Base-by-base conservation (phyloP, 2,329 filamentous ascomycete species). In the Cordyceps sp. region DNA sequence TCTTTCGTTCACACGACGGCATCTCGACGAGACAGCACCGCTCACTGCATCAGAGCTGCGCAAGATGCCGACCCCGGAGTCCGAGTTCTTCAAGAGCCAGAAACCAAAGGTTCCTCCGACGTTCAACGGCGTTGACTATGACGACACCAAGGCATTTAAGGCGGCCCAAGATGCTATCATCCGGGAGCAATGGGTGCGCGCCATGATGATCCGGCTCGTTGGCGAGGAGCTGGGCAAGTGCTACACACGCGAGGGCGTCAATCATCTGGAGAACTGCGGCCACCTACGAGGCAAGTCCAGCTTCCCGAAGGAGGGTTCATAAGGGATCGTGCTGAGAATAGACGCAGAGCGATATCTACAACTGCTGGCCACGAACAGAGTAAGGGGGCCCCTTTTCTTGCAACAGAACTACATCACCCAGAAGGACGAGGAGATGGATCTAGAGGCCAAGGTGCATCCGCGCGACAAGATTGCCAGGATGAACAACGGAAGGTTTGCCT, bases 261-360 rank as follows among this genome's bases (percentile, higher is more conserved):
- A 90, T 57, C 82, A 90, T 54, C 58, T 90, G 54, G 82, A 88
- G 67, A 90, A 88, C 61, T 90, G 82, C 56, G 81, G 80, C 42
- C 63, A 69, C 47, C 55, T 88, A 57, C 68, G 82, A 78, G 81
- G 82, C 90, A 54, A 37, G 37, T 23, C n/a, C n/a, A n/a, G n/a
- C n/a, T n/a, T n/a, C n/a, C n/a, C n/a, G n/a, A n/a, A n/a, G n/a
- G n/a, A n/a, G n/a, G n/a, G n/a, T n/a, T n/a, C n/a, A n/a, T n/a
- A n/a, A n/a, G n/a, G n/a, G n/a, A n/a, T n/a, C n/a, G n/a, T n/a
- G n/a, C n/a, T 42, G 32, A 42, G 33, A 29, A 23, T 19, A n/a
- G 12, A 23, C 33, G 27, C 52, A 86, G 80, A 85, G 54, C 73
- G 78, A 50, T 90, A 88, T 51, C 66, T 90, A 40, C 69, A 84